Evolutionary conservation across 2,329 filamentous ascomycete species (phyloP), one percentile per base, ranked within the genome.

Genomic region (Tothia fuscella): DNA sequence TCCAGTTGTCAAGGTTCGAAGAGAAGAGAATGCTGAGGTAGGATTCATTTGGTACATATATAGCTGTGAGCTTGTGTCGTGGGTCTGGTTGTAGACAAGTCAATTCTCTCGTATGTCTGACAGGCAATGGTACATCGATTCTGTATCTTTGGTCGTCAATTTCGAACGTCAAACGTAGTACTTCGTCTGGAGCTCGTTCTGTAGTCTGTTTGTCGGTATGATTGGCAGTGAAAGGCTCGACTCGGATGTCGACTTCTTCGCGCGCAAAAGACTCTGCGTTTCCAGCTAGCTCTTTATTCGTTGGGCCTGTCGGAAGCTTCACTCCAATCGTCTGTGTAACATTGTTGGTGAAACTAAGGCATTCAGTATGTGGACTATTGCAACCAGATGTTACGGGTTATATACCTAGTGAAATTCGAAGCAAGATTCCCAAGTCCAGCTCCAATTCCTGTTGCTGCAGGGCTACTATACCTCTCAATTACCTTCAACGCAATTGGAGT

Each of bases 81-180:
- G 63, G 60, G 35, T 62, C 57, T 7, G 56, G 55, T 2, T 53
- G 55, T 10, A 68, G 49, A 1, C 65, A 58, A 3, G 53, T 58
- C 24, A 66, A 57, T 12, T 50, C 47, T 29, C 58, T 57, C 7
- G 60, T 60, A 2, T 55, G 52, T 33, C 57, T 56, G 37, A 61
- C 60, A 0, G 62, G 60, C 24, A 79, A 78, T 1, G 82, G 81
- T 16, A 78, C 71, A 54, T 89, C 82, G 48, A 87, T 73, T 50
- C 80, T 75, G 60, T 93, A 88, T 44, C 65, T 66, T 49, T 80
- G 72, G 9, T 67, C 66, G 41, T 74, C 70, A 50, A 71, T 71
- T 51, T 81, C 73, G 53, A 96, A 80, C 2, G 77, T 83, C 43
- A 95, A 66, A 25, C 84, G 80, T 36, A 93, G 55, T 10, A 82